These are phyloP conservation scores for Phaeosphaeriaceae sp. DNA, from an alignment of 2,329 filamentous ascomycete genomes.

Conservation along the genomic window DNA sequence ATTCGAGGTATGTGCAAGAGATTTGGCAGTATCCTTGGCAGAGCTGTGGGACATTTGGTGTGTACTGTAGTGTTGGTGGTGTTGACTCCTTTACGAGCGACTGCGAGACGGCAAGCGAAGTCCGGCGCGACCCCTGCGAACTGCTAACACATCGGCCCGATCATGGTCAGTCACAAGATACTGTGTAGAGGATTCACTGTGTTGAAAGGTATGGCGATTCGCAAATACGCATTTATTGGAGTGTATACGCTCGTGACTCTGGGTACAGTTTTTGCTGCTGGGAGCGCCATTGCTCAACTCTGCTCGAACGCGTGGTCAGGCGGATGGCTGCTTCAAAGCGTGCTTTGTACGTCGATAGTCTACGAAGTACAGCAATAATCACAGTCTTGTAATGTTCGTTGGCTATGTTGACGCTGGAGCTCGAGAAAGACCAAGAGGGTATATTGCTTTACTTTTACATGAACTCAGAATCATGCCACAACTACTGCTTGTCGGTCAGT, in stretches of 20 bases:
- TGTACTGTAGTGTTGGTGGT: background rate
- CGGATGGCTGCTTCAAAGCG: too few species aligned
- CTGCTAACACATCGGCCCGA: background rate
- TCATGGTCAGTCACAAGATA: background rate
- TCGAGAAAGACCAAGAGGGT: conserved; percentile 6
- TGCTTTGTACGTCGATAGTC: too few species aligned
- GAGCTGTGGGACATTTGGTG: background rate
- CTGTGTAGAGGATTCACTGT: background rate
- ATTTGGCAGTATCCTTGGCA: background rate
- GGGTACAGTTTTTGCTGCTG: too few species aligned
- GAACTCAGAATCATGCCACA: background rate
- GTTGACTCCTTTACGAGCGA: background rate
- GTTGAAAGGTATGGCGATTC: too few species aligned
- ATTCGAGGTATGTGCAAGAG: background rate
- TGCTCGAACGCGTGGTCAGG: too few species aligned
- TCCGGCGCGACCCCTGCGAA: background rate
- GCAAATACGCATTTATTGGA: too few species aligned
- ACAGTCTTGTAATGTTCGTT: background rate
- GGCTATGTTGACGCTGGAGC: background rate
- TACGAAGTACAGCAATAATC: too few species aligned
- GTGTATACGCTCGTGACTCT: too few species aligned
- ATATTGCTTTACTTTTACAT: background rate
- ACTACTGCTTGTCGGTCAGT: background rate
- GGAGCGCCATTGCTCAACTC: too few species aligned
- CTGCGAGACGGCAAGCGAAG: background rate